A percentile compares a stretch with the other conserved stretches of the same genome.
Evolutionary conservation across 2,329 filamentous ascomycete genomes (phyloP).

Genomic region (Emydomyces testavorans): DNA sequence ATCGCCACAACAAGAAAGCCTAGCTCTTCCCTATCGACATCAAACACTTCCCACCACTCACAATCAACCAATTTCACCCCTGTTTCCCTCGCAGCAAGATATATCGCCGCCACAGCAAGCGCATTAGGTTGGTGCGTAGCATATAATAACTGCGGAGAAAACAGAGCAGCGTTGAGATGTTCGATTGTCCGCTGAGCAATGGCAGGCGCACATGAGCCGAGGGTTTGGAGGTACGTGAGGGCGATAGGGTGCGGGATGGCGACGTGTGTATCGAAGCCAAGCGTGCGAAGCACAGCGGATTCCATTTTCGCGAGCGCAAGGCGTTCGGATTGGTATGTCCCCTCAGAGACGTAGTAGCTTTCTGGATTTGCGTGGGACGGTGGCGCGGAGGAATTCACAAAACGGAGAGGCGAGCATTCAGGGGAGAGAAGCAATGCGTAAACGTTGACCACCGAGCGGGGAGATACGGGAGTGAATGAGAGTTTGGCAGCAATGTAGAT

Average conservation of each 20-base stretch:
- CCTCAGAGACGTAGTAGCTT: slow-evolving; percentile 60
- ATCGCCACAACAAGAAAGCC: slow-evolving; percentile 84
- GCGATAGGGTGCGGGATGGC: slow-evolving; percentile 75
- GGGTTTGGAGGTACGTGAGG: slow-evolving; percentile 82
- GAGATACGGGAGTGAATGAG: slow-evolving; percentile 61
- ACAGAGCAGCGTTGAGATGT: slow-evolving; percentile 73
- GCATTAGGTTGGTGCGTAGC: slow-evolving; percentile 81
- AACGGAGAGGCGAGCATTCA: slow-evolving; percentile 43
- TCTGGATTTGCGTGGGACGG: slow-evolving; percentile 35
- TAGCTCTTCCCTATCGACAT: slow-evolving; percentile 85
- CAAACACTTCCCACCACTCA: slow-evolving; percentile 97
- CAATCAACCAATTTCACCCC: slow-evolving; percentile 67
- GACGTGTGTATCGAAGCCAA: slow-evolving; percentile 76
- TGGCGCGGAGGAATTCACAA: slow-evolving; percentile 25
- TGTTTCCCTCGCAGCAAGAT: slow-evolving; percentile 69
- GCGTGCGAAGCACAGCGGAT: slow-evolving; percentile 58
- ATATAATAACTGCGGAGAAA: slow-evolving; percentile 82
- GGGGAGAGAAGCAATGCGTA: slow-evolving; percentile 68
- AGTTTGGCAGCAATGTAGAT: slow-evolving; percentile 77
- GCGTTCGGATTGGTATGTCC: slow-evolving; percentile 55
- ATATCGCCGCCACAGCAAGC: slow-evolving; percentile 78
- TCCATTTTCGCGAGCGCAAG: slow-evolving; percentile 60
- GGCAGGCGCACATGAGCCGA: slow-evolving; percentile 53
- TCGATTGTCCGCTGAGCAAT: slow-evolving; percentile 57
- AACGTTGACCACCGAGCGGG: slow-evolving; percentile 71